Evolutionary conservation across 106 monocot species (phyloP), one percentile per base, ranked within the genome.

Genomic region (Chionographis japonica): DNA sequence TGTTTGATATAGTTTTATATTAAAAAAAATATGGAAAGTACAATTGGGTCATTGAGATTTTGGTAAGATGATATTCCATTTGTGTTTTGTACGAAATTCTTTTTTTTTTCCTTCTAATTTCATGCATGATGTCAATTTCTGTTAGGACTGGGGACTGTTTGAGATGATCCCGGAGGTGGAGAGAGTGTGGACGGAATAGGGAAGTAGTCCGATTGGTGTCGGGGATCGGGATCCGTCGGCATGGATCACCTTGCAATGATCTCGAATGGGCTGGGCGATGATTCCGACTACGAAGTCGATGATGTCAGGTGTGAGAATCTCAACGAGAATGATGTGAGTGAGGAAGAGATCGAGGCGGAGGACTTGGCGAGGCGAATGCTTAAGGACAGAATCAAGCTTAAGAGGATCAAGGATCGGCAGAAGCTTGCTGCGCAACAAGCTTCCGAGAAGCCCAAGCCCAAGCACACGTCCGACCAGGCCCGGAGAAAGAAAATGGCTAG

Each of bases 281-380:
- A 61, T 7, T 83, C 77, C n/a, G 89, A 92, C 65, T 85, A 80
- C 67, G 97, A 98, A 36, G 77, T 85, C 5, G 91, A 95, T 71
- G 91, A 86, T 62, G 62, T 81, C 12, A 68, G 67, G 56, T 73
- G 75, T 50, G 87, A 79, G 41, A 89, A 97, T 70, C 76, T 98
- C 6, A 74, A 64, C 3, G 97, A 98, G 50, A 97, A 98, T 79
- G 97, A 98, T 72, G 97, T 98, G 19, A 98, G 97, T 54, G 97
- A 98, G 42, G 97, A 98, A 80, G 97, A 98, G 60, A 98, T 98
- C 43, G 92, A 92, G 53, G 58, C 85, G 0, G 85, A 85, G 4
- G 87, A 90, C 0, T 68, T 98, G 66, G 61, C 84, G 2, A 81
- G 56, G 62, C 72, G 97, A 59, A 98, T 98, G 97, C 92, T 92